Conservation (phyloP, 2,329 filamentous ascomycete genomes). For the Bipolaris oryzae region DNA sequence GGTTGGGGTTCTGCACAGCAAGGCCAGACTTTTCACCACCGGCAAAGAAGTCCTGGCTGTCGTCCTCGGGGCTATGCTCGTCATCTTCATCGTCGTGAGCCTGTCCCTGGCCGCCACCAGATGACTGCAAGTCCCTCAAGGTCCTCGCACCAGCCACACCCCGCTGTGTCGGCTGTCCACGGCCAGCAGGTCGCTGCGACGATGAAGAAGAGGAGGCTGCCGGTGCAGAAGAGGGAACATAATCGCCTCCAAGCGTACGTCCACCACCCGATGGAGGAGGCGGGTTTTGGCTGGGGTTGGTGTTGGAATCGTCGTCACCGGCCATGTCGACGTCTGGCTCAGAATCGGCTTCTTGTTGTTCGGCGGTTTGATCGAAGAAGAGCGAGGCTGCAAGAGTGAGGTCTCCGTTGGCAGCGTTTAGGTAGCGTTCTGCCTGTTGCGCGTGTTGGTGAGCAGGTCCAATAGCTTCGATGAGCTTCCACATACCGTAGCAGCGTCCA, state of each 20-base stretch:
- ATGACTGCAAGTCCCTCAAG: constrained; percentile 53
- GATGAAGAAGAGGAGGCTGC: constrained; percentile 16
- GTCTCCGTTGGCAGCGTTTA: constrained; percentile 54
- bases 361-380: constrained; percentile 50
- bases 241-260: constrained; percentile 46
- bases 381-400: constrained; percentile 53
- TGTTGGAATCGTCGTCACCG: constrained; percentile 36
- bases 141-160: constrained; percentile 48
- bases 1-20: constrained; percentile 68
- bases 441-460: constrained; percentile 31
- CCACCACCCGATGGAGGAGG: constrained; percentile 40
- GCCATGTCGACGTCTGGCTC: constrained; percentile 44
- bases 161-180: constrained; percentile 38
- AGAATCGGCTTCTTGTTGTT: constrained; percentile 26
- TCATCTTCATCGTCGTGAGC: constrained; percentile 58
- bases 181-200: constrained; percentile 24
- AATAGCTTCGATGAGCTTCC: constrained; percentile 37
- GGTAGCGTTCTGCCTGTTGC: constrained; percentile 52
- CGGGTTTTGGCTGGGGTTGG: constrained; percentile 23
- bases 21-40: constrained; percentile 85
- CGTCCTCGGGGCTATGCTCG: constrained; percentile 66
- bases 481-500: constrained; percentile 42
- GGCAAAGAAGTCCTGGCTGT: constrained; percentile 73
- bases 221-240: constrained; percentile 36
- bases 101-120: constrained; percentile 51